Conservation (phyloP, 805 yeast species). For the Lachancea nothofagi region DNA sequence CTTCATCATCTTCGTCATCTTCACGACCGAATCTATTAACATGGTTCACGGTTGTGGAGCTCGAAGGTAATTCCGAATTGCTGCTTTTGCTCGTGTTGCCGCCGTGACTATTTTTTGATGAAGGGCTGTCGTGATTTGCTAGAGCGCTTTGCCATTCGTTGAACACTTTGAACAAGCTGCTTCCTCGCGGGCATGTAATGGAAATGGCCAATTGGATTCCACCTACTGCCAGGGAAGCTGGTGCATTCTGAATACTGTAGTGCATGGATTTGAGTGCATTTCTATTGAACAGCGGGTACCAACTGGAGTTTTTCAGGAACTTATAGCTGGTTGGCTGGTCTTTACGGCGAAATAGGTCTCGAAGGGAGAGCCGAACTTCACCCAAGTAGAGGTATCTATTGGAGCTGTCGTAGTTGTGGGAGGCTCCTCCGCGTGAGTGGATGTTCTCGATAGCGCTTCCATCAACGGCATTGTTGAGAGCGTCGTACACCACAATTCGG, state of each 20-base stretch:
- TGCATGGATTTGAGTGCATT: constrained; percentile 8
- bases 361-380: constrained; percentile 26
- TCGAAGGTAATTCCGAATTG: constrained; percentile 1
- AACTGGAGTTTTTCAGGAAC: constrained; percentile 17
- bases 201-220: constrained; percentile 24
- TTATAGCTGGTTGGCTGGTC: constrained; percentile 17
- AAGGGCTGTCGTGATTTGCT: too few relatives aligned
- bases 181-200: constrained; percentile 15
- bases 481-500: constrained; percentile 29
- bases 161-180: constrained; percentile 20
- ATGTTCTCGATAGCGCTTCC: constrained; percentile 8
- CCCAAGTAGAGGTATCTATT: constrained; percentile 27
- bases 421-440: neutral
- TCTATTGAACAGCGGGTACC: constrained; percentile 28
- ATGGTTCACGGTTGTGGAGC: neutral
- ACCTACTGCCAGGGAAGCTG: constrained; percentile 17
- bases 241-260: neutral
- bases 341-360: constrained; percentile 24
- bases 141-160: constrained; percentile 18
- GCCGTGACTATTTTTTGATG: neutral
- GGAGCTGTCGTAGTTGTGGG: constrained; percentile 4
- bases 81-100: neutral
- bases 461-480: constrained; percentile 11
- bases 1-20: neutral
- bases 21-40: neutral